A percentile compares a stretch with the other conserved stretches of the same genome.
phyloP scores from a whole-genome alignment of 768 basidiomycete species.

The Rhizopogon roseolus region DNA sequence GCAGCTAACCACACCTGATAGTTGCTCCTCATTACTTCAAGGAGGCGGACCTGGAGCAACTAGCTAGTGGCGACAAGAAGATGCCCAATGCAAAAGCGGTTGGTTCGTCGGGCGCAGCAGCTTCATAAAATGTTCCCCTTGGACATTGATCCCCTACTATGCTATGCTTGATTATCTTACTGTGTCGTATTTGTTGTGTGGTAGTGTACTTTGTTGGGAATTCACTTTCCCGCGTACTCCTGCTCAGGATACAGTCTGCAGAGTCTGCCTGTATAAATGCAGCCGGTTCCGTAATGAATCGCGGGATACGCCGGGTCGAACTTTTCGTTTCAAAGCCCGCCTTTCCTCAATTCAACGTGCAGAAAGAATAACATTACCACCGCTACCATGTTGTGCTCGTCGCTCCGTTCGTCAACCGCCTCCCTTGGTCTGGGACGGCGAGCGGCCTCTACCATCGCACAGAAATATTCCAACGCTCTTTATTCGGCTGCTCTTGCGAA shows the following conservation, averaged over 20 bases:
- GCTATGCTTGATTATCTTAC: background rate
- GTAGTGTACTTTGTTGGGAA: background rate
- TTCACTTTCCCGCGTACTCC: background rate
- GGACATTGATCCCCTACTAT: background rate
- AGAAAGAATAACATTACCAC: background rate
- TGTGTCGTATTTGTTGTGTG: background rate
- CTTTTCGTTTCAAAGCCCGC: constrained; percentile 2
- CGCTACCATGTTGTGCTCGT: constrained; percentile 52
- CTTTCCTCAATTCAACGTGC: background rate
- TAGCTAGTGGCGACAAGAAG: constrained; percentile 81
- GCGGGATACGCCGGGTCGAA: constrained; percentile 1
- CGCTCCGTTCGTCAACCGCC: constrained; percentile 45
- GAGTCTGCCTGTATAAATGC: too few species aligned
- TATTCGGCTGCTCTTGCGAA: constrained; percentile 79
- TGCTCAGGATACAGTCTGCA: too few species aligned
- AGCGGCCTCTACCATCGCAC: constrained; percentile 70
- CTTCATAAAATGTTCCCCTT: background rate
- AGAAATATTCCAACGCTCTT: constrained; percentile 81
- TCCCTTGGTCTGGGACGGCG: constrained; percentile 56
- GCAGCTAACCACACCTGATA: constrained; percentile 22
- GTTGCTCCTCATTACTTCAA: constrained; percentile 98
- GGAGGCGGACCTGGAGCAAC: constrained; percentile 72
- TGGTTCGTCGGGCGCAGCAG: constrained; percentile 25
- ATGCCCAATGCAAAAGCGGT: constrained; percentile 87
- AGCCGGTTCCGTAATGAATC: background rate